These are phyloP conservation scores for Diphasiastrum complanatum DNA, from an alignment of 83 land plant genomes.

Conservation along the genomic window DNA sequence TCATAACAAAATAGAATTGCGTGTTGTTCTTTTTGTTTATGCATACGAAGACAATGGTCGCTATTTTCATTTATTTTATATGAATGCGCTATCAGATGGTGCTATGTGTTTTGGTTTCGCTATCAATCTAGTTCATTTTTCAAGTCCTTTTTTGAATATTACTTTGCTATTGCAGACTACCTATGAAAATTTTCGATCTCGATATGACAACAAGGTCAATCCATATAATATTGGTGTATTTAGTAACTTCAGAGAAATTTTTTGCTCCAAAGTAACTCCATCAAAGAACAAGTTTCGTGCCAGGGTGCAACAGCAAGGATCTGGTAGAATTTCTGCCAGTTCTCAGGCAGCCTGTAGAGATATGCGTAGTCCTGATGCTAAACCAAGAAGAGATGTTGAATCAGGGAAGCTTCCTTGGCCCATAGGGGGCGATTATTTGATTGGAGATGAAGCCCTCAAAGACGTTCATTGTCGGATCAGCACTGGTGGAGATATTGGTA, in stretches of 20 bases:
- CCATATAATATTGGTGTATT: slow-evolving; percentile 54
- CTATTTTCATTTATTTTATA: background rate
- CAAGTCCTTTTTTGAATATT: background rate
- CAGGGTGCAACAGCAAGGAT: slow-evolving; percentile 32
- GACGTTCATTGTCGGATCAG: slow-evolving; percentile 33
- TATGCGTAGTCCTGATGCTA: slow-evolving; percentile 33
- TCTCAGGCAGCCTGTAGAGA: slow-evolving; percentile 7
- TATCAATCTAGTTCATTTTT: background rate
- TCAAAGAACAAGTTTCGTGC: slow-evolving; percentile 57
- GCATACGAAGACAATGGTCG: background rate
- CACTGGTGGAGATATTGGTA: slow-evolving; percentile 30
- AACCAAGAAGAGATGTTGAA: slow-evolving; percentile 48
- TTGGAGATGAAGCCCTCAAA: slow-evolving; percentile 32
- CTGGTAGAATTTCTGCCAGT: slow-evolving; percentile 1
- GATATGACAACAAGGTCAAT: slow-evolving; percentile 60
- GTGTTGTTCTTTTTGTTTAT: too few relatives aligned
- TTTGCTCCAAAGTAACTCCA: slow-evolving; percentile 34
- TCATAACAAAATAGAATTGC: too few relatives aligned
- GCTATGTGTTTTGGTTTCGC: background rate
- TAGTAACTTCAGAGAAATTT: slow-evolving; percentile 39
- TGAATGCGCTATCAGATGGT: background rate
- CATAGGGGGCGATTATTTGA: slow-evolving; percentile 28
- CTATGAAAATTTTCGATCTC: slow-evolving; percentile 77
- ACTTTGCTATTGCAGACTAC: slow-evolving; percentile 53
- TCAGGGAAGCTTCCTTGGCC: slow-evolving; percentile 42